Base-by-base conservation (phyloP, 768 basidiomycete genomes). In the Arthromyces matolae region DNA sequence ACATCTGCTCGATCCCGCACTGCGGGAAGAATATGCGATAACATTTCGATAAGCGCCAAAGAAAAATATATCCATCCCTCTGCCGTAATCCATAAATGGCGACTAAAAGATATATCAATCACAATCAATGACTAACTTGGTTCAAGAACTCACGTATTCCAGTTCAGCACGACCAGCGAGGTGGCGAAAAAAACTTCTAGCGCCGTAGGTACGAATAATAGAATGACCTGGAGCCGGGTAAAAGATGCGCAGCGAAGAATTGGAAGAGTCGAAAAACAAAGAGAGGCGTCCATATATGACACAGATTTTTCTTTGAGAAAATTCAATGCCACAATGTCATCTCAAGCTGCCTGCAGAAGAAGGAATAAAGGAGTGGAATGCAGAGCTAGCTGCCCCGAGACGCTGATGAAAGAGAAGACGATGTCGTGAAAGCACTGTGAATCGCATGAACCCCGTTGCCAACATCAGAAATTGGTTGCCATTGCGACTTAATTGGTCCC, bases 191-290 rank as follows among this genome's bases (percentile, higher is more conserved):
- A 58, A 51, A 80, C 63, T 64, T 89, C 86, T 42, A 89, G 60
- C 32, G 66, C 77, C 14, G 82, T 73, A 24, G 86, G 86, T 50
- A 88, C 73, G 52, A 87, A 64, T 45, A 89, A 65, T 32, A 76
- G 56, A 28, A 67, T 63, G 45, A 69, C 72, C 64, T 89, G 65
- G 20, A 68, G 54, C 39, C 49, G 58, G 42, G 72, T 68, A 48
- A 85, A 72, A 35, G 74, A 71, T 52, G 76, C 64, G 61, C 88
- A 91, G 50, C 88, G 88, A 53, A 91, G 78, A 53, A 80, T 85
- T 32, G 84, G 66, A 49, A 82, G 78, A 29, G 78, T 68, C 24
- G 89, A 89, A 52, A 90, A 70, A 66, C 88, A 91, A 58, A 80
- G 67, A 49, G 75, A 72, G 64, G 67, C 70, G 42, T 33, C 48